phyloP scores from a whole-genome alignment of 305 asterid genomes.

The Galium porrigens region DNA sequence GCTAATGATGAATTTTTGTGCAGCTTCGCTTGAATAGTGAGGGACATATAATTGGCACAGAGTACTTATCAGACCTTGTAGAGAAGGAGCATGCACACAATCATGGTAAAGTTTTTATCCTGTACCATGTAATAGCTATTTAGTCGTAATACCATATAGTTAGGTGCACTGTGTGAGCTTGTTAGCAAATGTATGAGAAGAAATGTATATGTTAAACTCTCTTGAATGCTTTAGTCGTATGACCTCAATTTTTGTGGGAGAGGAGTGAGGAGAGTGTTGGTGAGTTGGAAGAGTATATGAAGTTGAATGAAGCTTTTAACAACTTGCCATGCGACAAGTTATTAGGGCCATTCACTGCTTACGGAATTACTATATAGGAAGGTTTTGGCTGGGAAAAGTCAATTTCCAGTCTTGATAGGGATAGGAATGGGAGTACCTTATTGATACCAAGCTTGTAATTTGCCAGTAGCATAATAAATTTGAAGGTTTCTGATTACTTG shows the following conservation, averaged over 20 bases:
- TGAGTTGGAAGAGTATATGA: not conserved
- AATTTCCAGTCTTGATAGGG: too few species aligned
- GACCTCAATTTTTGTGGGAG: not conserved
- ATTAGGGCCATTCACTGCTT: not conserved
- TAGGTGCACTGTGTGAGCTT: not conserved
- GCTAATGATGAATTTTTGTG: conserved; percentile 27
- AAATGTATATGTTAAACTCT: not conserved
- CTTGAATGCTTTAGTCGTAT: not conserved
- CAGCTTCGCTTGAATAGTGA: conserved; percentile 75
- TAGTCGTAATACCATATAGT: not conserved
- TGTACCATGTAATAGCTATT: not conserved
- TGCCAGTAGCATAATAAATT: not conserved
- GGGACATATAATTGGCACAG: conserved; percentile 78
- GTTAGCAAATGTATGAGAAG: not conserved
- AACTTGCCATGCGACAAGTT: not conserved
- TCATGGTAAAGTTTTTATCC: conserved; percentile 48
- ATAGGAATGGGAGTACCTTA: too few species aligned
- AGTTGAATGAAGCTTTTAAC: not conserved
- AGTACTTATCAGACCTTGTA: conserved; percentile 81
- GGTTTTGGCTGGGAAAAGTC: too few species aligned
- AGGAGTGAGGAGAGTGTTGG: not conserved
- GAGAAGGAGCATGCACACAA: conserved; percentile 77
- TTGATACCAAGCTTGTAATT: too few species aligned
- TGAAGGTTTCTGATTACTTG: not conserved
- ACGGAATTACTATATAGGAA: too few species aligned